Evolutionary conservation across 2,329 filamentous ascomycete species (phyloP).

Genomic region (Paracorniculantispora psalliotae): DNA sequence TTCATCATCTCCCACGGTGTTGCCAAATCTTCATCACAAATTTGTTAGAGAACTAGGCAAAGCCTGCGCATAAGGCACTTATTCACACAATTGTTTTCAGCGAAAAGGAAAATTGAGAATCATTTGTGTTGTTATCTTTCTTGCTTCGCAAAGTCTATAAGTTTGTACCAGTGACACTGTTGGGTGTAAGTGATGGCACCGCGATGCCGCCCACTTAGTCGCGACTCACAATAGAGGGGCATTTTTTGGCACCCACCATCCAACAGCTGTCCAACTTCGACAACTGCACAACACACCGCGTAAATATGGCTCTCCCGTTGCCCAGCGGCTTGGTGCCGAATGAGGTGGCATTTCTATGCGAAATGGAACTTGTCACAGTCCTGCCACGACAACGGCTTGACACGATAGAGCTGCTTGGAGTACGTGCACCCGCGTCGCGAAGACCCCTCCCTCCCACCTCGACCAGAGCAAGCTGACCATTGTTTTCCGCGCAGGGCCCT

Average conservation of each 20-base stretch:
- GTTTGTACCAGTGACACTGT: too few species aligned
- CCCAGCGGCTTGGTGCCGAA: conserved; percentile 64
- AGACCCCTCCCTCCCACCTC: conserved; percentile 14
- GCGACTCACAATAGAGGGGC: conserved; percentile 13
- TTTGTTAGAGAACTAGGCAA: too few species aligned
- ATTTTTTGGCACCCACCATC: neutral
- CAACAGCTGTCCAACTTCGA: neutral
- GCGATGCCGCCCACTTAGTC: neutral
- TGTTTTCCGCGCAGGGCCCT: conserved; percentile 55
- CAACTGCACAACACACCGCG: conserved; percentile 8
- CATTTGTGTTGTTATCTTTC: too few species aligned
- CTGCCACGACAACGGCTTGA: conserved; percentile 89
- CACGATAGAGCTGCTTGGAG: conserved; percentile 75
- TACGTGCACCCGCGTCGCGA: conserved; percentile 45
- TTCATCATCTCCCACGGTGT: too few species aligned
- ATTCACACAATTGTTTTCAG: too few species aligned
- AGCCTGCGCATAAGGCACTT: too few species aligned
- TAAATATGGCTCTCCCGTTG: conserved; percentile 45
- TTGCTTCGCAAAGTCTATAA: too few species aligned
- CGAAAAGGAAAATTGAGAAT: too few species aligned
- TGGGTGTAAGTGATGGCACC: neutral
- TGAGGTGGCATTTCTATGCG: conserved; percentile 90
- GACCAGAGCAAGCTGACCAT: neutral
- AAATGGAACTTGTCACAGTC: conserved; percentile 94
- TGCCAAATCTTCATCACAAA: too few species aligned